Evolutionary conservation across 257 asterid species (phyloP), one percentile per base, ranked within the genome.

Genomic region (Marsdenia floribunda): DNA sequence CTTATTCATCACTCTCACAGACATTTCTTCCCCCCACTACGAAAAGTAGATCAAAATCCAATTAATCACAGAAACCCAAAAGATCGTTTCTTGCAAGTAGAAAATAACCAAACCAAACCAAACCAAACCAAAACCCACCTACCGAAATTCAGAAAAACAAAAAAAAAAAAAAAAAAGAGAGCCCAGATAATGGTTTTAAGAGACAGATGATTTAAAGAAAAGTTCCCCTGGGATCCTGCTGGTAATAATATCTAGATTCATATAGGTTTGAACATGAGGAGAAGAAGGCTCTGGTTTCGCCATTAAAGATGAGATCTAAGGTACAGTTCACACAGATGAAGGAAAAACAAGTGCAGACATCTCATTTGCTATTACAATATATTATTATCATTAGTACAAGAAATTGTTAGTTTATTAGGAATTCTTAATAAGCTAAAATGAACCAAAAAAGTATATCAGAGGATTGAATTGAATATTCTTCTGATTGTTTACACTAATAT

Each of bases 1-100:
- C 73, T 85, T 82, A 71, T 83, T 82, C 86, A 83, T 74, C 66
- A 52, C 73, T 63, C 85, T 83, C 33, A 80, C 80, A 50, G 90
- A 82, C 90, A 85, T 86, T 75, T 79, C 71, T 44, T 68, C 18
- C 26, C 46, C 26, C 68, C 15, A 53, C 21, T 18, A n/a, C 21
- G 18, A 53, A 5, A 19, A 53, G n/a, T 64, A 55, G 63, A 75
- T 46, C 35, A 52, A 52, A 42, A 2, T 2, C 24, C 13, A 2
- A 38, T 46, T 5, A 14, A 12, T 16, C n/a, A 21, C 10, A 54
- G 61, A 74, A 44, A 42, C 4, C 35, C 35, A 42, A 15, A 72
- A 64, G 65, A 73, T 35, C 46, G 26, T 44, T 44, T 44, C 49
- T 44, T 26, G 6, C 50, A 4, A 3, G 12, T n/a, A 26, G 10